Conservation (phyloP, 1,284 basidiomycete species). For the Moesziomyces sp. region DNA sequence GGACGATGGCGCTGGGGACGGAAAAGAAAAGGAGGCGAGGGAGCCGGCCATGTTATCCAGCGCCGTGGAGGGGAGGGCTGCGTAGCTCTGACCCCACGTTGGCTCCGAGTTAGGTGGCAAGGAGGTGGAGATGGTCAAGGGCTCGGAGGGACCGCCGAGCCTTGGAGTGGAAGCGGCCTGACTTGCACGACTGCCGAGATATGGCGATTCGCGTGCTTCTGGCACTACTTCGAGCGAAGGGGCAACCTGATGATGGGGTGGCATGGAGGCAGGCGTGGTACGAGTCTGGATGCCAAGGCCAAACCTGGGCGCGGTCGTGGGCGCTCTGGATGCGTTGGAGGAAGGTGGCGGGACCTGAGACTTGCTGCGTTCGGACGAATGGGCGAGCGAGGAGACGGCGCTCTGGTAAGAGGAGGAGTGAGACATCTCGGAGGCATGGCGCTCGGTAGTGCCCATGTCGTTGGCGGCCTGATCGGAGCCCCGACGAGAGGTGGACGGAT, state of each 20-base stretch:
- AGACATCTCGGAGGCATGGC: conserved; percentile 16
- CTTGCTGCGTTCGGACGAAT: conserved; percentile 6
- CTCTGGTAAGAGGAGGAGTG: conserved; percentile 29
- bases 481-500: conserved; percentile 1
- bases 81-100: conserved; percentile 37
- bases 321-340: background rate
- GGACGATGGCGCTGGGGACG: conserved; percentile 13
- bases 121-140: conserved; percentile 25
- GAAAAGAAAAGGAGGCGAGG: conserved; percentile 37
- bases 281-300: conserved; percentile 31
- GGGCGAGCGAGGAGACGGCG: conserved; percentile 17
- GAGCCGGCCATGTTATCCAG: conserved; percentile 10
- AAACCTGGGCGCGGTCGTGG: conserved; percentile 9
- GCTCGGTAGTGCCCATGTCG: conserved; percentile 8
- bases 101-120: conserved; percentile 30
- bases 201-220: conserved; percentile 37
- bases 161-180: conserved; percentile 20
- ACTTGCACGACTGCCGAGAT: conserved; percentile 23
- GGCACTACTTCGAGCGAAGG: conserved; percentile 24
- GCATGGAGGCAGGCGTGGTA: conserved; percentile 1
- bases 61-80: background rate
- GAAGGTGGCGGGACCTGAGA: background rate
- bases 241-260: background rate
- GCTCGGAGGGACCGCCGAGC: conserved; percentile 1
- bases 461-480: conserved; percentile 19